Evolutionary conservation across 164 flowering plant species (phyloP), one percentile per base, ranked within the genome.

Genomic region (Magnolia kwangsiensis): DNA sequence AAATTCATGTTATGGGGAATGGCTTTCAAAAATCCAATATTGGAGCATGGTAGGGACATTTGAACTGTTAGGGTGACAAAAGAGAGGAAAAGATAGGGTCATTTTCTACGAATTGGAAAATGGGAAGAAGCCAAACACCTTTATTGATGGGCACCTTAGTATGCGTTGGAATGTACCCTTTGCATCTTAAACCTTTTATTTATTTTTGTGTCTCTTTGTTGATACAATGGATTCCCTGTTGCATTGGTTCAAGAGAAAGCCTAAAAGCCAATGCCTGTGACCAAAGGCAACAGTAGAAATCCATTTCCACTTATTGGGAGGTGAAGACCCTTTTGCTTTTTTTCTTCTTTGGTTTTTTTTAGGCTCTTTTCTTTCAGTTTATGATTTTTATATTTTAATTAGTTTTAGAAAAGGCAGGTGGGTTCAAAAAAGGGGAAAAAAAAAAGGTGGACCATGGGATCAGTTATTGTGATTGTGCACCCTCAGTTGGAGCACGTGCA

Each of bases 181-280:
- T 69, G 70, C 70, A 23, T 27, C 31, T 8, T 2, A 8, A 37
- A 19, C 50, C 20, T 55, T 69, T 37, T 69, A 18, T 69, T 55
- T 69, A 31, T 69, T 69, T 31, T 31, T 37, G 10, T 72, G 61
- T 55, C 61, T 55, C 61, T 55, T 55, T 55, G 61, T 4, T 55
- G 61, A 55, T 24, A 55, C 66, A 16, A 78, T 66, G 50, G 80
- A 77, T 75, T 77, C 72, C 76, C 75, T 75, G 19, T 58, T 75
- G 72, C 84, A 77, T 85, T 80, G 87, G 24, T 83, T 75, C 77
- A 79, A 81, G 84, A 85, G 87, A 85, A 85, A 85, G 87, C 76
- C 75, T 75, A 82, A 81, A 84, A 73, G 51, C 61, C 69, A 68
- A 6, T 64, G 24, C 21, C 67, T 64, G 21, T 64, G 23, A 13